Evolutionary conservation across 179 eudicot species (phyloP).

Genomic region (Camellia oleifera): DNA sequence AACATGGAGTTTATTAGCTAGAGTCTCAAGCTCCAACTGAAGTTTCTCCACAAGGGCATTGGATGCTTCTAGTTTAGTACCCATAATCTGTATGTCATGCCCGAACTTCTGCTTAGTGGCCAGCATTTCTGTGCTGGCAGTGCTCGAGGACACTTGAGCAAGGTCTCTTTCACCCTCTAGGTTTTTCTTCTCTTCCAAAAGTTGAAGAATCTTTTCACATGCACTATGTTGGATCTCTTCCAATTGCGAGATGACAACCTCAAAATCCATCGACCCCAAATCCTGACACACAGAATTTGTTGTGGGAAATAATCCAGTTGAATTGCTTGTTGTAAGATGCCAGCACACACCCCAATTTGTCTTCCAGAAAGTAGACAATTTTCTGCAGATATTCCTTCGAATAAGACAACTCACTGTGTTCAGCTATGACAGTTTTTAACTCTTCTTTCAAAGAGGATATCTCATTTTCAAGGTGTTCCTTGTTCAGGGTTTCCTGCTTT

Average conservation of each 20-base stretch:
- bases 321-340: constrained; percentile 30
- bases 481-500: too few relatives aligned
- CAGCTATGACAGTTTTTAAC: neutral
- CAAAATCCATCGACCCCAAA: constrained; percentile 27
- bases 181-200: constrained; percentile 54
- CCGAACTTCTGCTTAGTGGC: constrained; percentile 52
- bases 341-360: constrained; percentile 48
- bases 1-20: constrained; percentile 44
- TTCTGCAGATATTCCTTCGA: constrained; percentile 47
- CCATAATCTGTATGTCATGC: constrained; percentile 43
- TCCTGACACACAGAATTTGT: constrained; percentile 17
- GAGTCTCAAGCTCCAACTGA: constrained; percentile 53
- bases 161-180: constrained; percentile 45
- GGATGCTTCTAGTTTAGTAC: constrained; percentile 45
- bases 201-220: constrained; percentile 32
- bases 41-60: constrained; percentile 51
- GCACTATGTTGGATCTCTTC: constrained; percentile 50
- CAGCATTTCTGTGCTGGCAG: constrained; percentile 40
- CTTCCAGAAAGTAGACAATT: constrained; percentile 37
- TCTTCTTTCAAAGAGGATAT: too few relatives aligned
- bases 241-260: constrained; percentile 31
- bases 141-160: constrained; percentile 44
- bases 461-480: too few relatives aligned
- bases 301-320: constrained; percentile 12
- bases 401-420: constrained; percentile 34